Evolutionary conservation across 2,329 filamentous ascomycete species (phyloP).

Genomic region (Penicillium sp.): DNA sequence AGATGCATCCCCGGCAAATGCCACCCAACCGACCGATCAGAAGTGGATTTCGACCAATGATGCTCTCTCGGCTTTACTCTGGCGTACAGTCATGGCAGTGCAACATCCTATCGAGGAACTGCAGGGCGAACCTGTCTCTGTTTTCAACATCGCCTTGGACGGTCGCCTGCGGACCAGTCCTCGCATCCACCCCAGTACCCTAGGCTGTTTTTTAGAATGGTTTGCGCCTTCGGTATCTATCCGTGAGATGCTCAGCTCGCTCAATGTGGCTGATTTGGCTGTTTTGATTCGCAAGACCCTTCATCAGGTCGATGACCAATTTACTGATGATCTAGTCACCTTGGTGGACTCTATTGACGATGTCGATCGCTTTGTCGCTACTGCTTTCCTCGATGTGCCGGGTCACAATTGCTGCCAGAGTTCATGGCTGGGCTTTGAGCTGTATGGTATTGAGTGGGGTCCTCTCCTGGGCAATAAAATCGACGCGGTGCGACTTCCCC

Average conservation of each 20-base stretch:
- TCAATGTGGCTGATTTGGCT: slow-evolving; percentile 36
- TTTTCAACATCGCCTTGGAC: slow-evolving; percentile 42
- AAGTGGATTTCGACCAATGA: slow-evolving; percentile 37
- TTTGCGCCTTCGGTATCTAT: slow-evolving; percentile 24
- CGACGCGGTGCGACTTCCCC: slow-evolving; percentile 31
- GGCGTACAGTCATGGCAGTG: slow-evolving; percentile 30
- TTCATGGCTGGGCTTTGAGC: slow-evolving; percentile 34
- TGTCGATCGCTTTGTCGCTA: slow-evolving; percentile 31
- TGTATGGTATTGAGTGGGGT: slow-evolving; percentile 38
- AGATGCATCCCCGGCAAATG: slow-evolving; percentile 31
- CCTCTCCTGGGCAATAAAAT: slow-evolving; percentile 28
- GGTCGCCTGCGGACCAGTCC: slow-evolving; percentile 37
- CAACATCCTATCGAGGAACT: slow-evolving; percentile 33
- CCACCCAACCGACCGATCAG: slow-evolving; percentile 24
- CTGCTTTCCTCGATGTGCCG: slow-evolving; percentile 38
- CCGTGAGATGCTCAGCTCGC: slow-evolving; percentile 29
- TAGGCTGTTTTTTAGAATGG: slow-evolving; percentile 44
- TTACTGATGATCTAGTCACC: slow-evolving; percentile 27
- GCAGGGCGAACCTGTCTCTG: slow-evolving; percentile 32
- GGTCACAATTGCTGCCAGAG: slow-evolving; percentile 36
- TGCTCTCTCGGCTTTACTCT: slow-evolving; percentile 39
- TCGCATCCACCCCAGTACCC: slow-evolving; percentile 35
- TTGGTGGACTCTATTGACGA: slow-evolving; percentile 35
- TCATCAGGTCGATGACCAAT: slow-evolving; percentile 31
- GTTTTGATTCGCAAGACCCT: slow-evolving; percentile 36